These are phyloP conservation scores for Cladosporium cucumerinum DNA, from an alignment of 2,329 filamentous ascomycete genomes.

Conservation along the genomic window DNA sequence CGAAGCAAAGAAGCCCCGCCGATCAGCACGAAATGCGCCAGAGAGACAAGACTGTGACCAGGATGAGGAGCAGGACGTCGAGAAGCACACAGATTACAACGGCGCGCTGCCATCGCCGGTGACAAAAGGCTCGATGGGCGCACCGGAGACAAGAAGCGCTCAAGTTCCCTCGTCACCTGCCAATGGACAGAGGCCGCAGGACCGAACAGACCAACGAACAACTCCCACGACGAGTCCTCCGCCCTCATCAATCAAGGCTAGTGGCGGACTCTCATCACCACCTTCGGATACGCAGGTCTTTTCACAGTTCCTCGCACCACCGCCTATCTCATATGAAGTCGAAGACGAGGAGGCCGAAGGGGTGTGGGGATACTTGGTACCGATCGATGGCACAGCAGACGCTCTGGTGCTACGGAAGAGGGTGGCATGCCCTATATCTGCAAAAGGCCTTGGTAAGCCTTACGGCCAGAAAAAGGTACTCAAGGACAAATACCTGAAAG, in stretches of 20 bases:
- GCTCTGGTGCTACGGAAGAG: conserved; percentile 73
- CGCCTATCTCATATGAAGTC: conserved; percentile 71
- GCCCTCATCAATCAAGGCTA: conserved; percentile 33
- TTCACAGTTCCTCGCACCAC: conserved; percentile 75
- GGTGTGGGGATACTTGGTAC: conserved; percentile 93
- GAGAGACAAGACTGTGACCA: conserved; percentile 21
- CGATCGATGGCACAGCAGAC: conserved; percentile 59
- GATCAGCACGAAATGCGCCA: conserved; percentile 59
- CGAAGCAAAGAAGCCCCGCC: conserved; percentile 79
- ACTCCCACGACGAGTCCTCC: conserved; percentile 41
- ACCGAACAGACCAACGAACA: conserved; percentile 41
- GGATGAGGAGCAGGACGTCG: conserved; percentile 14
- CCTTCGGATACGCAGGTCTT: conserved; percentile 74
- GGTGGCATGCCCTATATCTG: conserved; percentile 62
- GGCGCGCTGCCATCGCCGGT: conserved; percentile 77
- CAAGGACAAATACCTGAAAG: conserved; percentile 54
- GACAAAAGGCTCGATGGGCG: conserved; percentile 60
- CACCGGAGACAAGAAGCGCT: not conserved
- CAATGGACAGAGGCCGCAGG: not conserved
- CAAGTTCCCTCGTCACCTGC: not conserved
- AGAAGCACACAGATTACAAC: conserved; percentile 55
- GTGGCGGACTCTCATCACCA: conserved; percentile 55
- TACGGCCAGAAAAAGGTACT: conserved; percentile 32
- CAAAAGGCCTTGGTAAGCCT: conserved; percentile 32
- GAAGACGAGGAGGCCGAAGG: conserved; percentile 80